Conservation (phyloP, 139 green algal genomes). For the Chlorella sp. region DNA sequence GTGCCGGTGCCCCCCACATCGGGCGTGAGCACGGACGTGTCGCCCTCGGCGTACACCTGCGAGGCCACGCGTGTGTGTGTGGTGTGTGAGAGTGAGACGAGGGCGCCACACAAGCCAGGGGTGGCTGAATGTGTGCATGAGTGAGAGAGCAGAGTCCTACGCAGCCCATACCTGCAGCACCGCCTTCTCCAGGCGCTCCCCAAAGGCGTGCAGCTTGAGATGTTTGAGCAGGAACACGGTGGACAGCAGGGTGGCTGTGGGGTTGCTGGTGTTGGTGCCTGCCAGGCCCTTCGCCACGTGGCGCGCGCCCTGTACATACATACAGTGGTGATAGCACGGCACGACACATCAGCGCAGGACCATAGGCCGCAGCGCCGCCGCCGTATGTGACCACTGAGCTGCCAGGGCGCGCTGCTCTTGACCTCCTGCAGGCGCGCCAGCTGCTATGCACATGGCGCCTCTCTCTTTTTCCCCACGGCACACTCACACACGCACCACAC, state of each 20-base stretch:
- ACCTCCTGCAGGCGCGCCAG: too few species aligned
- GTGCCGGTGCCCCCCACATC: slow-evolving; percentile 78
- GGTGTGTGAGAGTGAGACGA: neutral
- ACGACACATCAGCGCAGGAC: too few species aligned
- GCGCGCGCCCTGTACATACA: neutral
- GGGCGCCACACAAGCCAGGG: neutral
- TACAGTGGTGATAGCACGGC: too few species aligned
- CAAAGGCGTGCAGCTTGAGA: slow-evolving; percentile 45
- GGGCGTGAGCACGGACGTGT: slow-evolving; percentile 47
- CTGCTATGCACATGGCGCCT: too few species aligned
- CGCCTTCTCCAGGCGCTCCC: slow-evolving; percentile 14
- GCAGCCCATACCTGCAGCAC: neutral
- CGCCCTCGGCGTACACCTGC: slow-evolving; percentile 23
- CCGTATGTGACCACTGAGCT: too few species aligned
- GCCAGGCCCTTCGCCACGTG: neutral
- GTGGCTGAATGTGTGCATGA: neutral
- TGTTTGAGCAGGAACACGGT: slow-evolving; percentile 91
- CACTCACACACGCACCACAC: too few species aligned
- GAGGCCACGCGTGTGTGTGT: neutral
- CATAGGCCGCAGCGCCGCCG: too few species aligned
- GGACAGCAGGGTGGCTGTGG: slow-evolving; percentile 84
- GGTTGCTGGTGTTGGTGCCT: slow-evolving; percentile 70
- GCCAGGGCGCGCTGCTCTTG: slow-evolving; percentile 10
- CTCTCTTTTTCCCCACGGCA: too few species aligned
- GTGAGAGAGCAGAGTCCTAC: neutral